Conservation (phyloP, 2,329 filamentous ascomycete genomes). For the Chrysosporium queenslandicum region DNA sequence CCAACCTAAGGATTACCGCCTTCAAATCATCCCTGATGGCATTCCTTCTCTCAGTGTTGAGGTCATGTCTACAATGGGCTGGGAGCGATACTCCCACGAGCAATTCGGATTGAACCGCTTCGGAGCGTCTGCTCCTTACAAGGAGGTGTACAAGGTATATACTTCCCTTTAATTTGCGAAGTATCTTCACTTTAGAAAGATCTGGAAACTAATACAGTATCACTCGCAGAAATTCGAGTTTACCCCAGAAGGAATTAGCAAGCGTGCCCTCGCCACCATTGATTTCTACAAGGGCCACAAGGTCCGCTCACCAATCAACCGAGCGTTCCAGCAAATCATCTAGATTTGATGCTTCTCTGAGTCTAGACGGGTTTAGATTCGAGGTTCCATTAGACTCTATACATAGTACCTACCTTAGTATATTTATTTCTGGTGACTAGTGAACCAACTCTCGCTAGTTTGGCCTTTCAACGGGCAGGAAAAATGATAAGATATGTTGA, state of each 20-base stretch:
- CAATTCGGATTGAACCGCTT: conserved; percentile 99
- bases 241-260: conserved; percentile 90
- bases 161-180: neutral
- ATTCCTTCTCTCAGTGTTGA: conserved; percentile 90
- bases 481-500: neutral
- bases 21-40: conserved; percentile 84
- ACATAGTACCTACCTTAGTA: neutral
- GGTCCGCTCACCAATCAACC: conserved; percentile 89
- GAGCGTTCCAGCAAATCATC: conserved; percentile 93
- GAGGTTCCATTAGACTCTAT: neutral
- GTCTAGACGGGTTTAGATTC: neutral
- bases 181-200: too few species aligned
- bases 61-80: conserved; percentile 93
- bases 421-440: neutral
- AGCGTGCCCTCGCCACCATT: conserved; percentile 83
- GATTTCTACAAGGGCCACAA: conserved; percentile 97
- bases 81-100: conserved; percentile 98
- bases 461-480: neutral
- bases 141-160: conserved; percentile 86
- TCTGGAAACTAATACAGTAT: neutral
- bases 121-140: conserved; percentile 93
- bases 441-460: neutral
- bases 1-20: conserved; percentile 88
- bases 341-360: conserved; percentile 41
- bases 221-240: conserved; percentile 86